Evolutionary conservation across 192 early-diverging fungal species (phyloP).

Genomic region (Piromyces finnis): DNA sequence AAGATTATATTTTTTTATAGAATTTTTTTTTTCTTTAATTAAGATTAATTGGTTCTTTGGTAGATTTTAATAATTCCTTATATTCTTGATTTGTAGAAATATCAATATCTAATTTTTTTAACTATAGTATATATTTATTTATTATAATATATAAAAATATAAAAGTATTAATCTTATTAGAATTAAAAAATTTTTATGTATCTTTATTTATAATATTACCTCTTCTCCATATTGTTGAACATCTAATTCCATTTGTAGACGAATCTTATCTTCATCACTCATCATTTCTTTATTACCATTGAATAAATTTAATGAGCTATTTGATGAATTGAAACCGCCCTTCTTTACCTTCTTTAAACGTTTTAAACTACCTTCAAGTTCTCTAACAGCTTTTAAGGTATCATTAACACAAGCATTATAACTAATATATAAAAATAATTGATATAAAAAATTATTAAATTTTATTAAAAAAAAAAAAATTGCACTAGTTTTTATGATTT

Average conservation of each 20-base stretch:
- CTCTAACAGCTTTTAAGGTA: conserved; percentile 12
- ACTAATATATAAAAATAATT: conserved; percentile 1
- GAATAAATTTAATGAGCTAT: neutral
- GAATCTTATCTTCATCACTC: conserved; percentile 34
- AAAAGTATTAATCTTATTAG: no score
- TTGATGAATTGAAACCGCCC: neutral
- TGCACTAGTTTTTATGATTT: no score
- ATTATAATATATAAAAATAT: no score
- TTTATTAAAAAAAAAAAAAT: no score
- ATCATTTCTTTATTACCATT: conserved; percentile 6
- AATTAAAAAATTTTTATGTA: no score
- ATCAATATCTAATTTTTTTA: neutral
- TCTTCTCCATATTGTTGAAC: conserved; percentile 23
- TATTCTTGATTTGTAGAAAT: neutral
- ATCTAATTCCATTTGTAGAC: conserved; percentile 29
- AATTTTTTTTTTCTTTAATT: no score
- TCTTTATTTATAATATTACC: conserved; percentile 5
- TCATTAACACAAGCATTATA: conserved; percentile 14
- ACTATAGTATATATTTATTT: neutral
- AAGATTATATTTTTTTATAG: no score
- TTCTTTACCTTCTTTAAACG: conserved; percentile 8
- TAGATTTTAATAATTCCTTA: neutral
- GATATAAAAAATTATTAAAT: no score
- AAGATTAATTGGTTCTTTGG: neutral
- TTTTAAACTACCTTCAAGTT: conserved; percentile 20